Evolutionary conservation across 192 early-diverging fungal genomes (phyloP), one percentile per base, ranked within the genome.

Genomic region (Ambispora gerdemannii): DNA sequence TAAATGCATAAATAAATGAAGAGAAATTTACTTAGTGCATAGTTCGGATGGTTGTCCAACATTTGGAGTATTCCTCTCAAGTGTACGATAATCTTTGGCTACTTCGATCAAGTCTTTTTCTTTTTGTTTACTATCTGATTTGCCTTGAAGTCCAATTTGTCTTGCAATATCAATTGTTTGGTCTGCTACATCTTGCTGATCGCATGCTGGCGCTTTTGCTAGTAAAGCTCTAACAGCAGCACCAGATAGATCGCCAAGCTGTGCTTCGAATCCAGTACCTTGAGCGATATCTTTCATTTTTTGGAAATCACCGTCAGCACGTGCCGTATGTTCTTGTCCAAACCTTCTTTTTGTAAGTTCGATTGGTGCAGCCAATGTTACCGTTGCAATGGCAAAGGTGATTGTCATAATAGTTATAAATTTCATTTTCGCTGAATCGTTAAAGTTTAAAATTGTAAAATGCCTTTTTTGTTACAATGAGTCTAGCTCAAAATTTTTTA

Each of bases 101-200:
- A 67, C 50, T 10, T n/a, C 0, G 33, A 67, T 67, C 11, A 53
- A 8, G 32, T 31, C 3, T 0, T 20, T 0, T 6, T 35, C 0
- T 35, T 52, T 67, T n/a, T n/a, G n/a, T 15, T 63, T 19, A 15
- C 34, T 32, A 33, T 17, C 30, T 62, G 19, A 10, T 62, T 62
- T 33, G 34, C 22, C 30, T 24, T 38, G 0, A n/a, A 19, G 28
- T 7, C 65, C 65, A n/a, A 67, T 3, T 52, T 31, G 0, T 20
- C 13, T 6, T 4, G 27, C 65, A 51, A 67, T 10, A 19, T 52
- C 47, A n/a, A 67, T 33, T 27, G 31, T 1, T 24, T 67, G 3
- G 52, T 67, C 65, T n/a, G 65, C 65, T 22, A 7, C 25, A 52
- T 52, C n/a, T 52, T 67, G 65, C 20, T 67, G 65, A 10, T 52